phyloP scores from a whole-genome alignment of 257 asterid species.

The Solanum paucissectum region DNA sequence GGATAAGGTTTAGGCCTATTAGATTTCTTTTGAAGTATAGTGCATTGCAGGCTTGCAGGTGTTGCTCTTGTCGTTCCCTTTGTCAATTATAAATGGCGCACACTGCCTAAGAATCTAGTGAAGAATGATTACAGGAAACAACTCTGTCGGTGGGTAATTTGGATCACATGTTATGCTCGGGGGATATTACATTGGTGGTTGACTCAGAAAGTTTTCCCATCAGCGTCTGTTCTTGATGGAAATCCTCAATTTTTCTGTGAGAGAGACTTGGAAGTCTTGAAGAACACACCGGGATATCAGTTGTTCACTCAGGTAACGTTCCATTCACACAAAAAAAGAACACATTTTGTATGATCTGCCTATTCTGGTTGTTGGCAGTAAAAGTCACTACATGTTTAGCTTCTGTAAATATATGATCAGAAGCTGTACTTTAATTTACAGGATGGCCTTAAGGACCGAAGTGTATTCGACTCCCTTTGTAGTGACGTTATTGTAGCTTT shows the following conservation, averaged over 20 bases:
- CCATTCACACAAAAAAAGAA: background rate
- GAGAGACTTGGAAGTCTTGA: constrained; percentile 68
- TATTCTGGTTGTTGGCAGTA: background rate
- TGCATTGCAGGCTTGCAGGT: constrained; percentile 69
- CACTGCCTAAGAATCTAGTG: constrained; percentile 56
- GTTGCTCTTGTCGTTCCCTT: constrained; percentile 68
- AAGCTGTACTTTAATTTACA: constrained; percentile 10
- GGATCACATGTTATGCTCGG: constrained; percentile 43
- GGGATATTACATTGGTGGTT: constrained; percentile 79
- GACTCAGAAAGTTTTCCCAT: constrained; percentile 81
- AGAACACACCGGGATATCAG: constrained; percentile 77
- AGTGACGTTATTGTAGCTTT: constrained; percentile 73
- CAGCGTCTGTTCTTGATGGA: constrained; percentile 65
- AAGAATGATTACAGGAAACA: constrained; percentile 68
- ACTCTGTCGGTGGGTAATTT: constrained; percentile 44
- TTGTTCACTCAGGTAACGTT: constrained; percentile 52
- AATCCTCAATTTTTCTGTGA: constrained; percentile 57
- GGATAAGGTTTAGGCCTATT: background rate
- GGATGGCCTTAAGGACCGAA: constrained; percentile 46
- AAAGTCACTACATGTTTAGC: background rate
- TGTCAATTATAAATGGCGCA: constrained; percentile 75
- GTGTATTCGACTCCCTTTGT: constrained; percentile 55
- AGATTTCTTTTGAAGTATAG: background rate
- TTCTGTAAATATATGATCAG: background rate
- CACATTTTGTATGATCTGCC: background rate